Evolutionary conservation across 768 basidiomycete species (phyloP), one percentile per base, ranked within the genome.

Genomic region (Psilocybe azurescens): DNA sequence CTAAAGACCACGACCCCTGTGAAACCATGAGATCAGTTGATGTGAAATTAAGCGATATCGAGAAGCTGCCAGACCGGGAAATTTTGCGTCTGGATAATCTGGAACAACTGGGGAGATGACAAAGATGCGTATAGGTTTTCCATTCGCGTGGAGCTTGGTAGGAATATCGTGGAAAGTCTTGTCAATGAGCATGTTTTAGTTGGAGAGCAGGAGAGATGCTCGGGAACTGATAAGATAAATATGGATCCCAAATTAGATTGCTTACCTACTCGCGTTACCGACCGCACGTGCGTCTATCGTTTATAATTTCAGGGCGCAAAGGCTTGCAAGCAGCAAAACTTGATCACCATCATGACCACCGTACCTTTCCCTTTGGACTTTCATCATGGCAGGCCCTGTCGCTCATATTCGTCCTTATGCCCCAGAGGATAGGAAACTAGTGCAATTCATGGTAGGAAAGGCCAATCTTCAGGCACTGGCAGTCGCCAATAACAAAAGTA

Each of bases 71-170:
- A 39, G 73, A 88, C 93, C 94, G 71, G 94, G 95, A 72, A 96
- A 97, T 75, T 90, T 94, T 28, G 94, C 95, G 49, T 94, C 83
- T 0, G 95, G 95, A 72, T 97, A 95, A 52, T 89, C 85, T 10
- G 90, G 88, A 13, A 95, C 72, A 55, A 80, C 82, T 6, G 95
- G 95, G 18, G 92, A 85, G 60, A 95, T 89, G 33, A 97, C 80
- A 71, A 89, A 95, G 44, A 97, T 87, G 57, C 94, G 82, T 64
- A 95, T 89, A 0, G 90, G 88, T 3, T 81, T 81, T 9, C 86
- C 86, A 46, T 73, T 74, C 11, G 79, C 75, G 68, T 89, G 81
- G 48, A 92, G 83, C 54, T 83, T 86, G 57, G 90, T 87, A 44
- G 89, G 86, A 5, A 97, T 74, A 69, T 97, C 95, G 70, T 90